Base-by-base conservation (phyloP, 2,329 filamentous ascomycete species). In the Podosphaera fusca region DNA sequence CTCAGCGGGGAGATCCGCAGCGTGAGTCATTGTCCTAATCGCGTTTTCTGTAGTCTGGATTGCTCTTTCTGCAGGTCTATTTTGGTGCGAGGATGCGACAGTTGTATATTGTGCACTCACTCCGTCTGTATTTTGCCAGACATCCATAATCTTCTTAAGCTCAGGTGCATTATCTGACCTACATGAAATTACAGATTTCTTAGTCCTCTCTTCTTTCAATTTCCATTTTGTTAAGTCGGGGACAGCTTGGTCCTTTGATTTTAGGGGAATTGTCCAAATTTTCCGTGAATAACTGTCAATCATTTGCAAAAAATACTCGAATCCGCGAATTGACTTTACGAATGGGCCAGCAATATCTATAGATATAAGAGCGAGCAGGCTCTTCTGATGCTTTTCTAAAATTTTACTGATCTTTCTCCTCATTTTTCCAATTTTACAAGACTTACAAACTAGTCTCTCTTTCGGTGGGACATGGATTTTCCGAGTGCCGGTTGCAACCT, bases 151-250 rank as follows among this genome's bases (percentile, higher is more conserved):
- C n/a, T 29, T 40, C 51, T 54, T 54, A 9, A 54, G 30, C 12
- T 54, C 51, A 9, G 51, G 51, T 40, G 51, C 34, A 54, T 54
- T 54, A 34, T 54, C 51, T 38, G 51, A 54, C 36, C n/a, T 54
- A 54, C 33, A 54, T 7, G 51, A 2, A 29, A 42, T 42, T 10
- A 55, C 4, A 3, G 29, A 30, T 42, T 55, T 29, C 14, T 35
- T 35, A 2, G n/a, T 55, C 8, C 21, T 40, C 14, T 55, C 52
- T 31, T 55, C 34, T 30, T 55, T 40, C 3, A 55, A 14, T 10
- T 42, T 55, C 52, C 52, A 42, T 31, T 49, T 14, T 29, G 7
- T 9, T 35, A 30, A 52, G 46, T 4, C 46, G 2, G 31, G 2
- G 2, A 1, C n/a, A 2, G 31, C 31, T 3, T 52, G 9, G 34